Conservation (phyloP, 306 rosid species). For the Quercus glauca region DNA sequence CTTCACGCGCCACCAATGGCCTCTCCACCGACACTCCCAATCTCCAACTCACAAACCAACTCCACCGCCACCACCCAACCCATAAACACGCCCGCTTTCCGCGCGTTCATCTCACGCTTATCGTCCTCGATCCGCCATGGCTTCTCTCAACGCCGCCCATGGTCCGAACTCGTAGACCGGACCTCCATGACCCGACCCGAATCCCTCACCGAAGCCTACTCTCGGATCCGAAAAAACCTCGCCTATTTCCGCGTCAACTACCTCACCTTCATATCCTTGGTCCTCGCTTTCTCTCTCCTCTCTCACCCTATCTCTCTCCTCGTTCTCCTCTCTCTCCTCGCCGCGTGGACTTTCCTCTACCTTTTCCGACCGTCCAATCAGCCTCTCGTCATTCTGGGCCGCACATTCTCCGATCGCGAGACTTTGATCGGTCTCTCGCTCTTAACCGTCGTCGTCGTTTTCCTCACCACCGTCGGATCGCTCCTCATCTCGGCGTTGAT, state of each 20-base stretch:
- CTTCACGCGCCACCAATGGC: slow-evolving; percentile 61
- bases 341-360: slow-evolving; percentile 78
- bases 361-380: slow-evolving; percentile 83
- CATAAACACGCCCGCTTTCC: slow-evolving; percentile 81
- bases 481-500: slow-evolving; percentile 72
- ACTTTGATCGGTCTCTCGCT: slow-evolving; percentile 57
- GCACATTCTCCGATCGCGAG: slow-evolving; percentile 82
- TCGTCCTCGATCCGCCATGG: slow-evolving; percentile 61
- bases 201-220: slow-evolving; percentile 77
- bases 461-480: slow-evolving; percentile 89
- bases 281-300: slow-evolving; percentile 70
- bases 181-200: slow-evolving; percentile 62
- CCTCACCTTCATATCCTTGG: slow-evolving; percentile 54
- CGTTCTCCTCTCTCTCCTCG: slow-evolving; percentile 74
- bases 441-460: slow-evolving; percentile 64
- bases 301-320: slow-evolving; percentile 80
- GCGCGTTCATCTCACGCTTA: slow-evolving; percentile 72
- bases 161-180: slow-evolving; percentile 82
- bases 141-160: slow-evolving; percentile 86
- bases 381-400: slow-evolving; percentile 68
- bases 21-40: slow-evolving; percentile 74
- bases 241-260: slow-evolving; percentile 89
- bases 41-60: slow-evolving; percentile 50
- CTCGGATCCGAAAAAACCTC: slow-evolving; percentile 88
- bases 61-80: slow-evolving; percentile 42